These are phyloP conservation scores for Albatrellus ellisii DNA, from an alignment of 768 basidiomycete genomes.

Conservation along the genomic window DNA sequence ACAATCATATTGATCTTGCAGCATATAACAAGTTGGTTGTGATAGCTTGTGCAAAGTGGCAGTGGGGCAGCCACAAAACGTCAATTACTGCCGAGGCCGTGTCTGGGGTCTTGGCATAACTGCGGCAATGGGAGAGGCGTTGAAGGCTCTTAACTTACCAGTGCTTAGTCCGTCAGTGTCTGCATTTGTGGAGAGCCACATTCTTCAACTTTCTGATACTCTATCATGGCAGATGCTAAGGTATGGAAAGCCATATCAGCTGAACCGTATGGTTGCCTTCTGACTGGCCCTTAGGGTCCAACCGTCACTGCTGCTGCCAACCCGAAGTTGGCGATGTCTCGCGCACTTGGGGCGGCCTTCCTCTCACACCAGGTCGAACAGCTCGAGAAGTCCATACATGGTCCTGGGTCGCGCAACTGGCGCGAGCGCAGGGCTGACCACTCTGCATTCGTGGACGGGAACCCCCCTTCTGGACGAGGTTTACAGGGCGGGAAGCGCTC, in stretches of 20 bases:
- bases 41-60: no score
- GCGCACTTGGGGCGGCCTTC: conserved; percentile 78
- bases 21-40: no score
- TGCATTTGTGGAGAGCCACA: no score
- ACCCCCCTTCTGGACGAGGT: conserved; percentile 7
- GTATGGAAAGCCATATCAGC: neutral
- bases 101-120: no score
- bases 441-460: neutral
- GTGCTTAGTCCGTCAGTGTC: no score
- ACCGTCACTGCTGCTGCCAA: neutral
- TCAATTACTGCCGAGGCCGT: no score
- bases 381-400: conserved; percentile 62
- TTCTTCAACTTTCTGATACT: neutral
- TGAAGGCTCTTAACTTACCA: no score
- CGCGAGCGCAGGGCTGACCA: conserved; percentile 26
- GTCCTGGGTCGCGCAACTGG: conserved; percentile 42
- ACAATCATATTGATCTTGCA: no score
- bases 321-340: conserved; percentile 71
- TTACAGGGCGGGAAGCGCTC: conserved; percentile 17
- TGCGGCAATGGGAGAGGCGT: no score
- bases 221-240: neutral
- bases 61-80: no score
- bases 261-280: neutral
- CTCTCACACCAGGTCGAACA: conserved; percentile 82
- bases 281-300: neutral